phyloP scores from a whole-genome alignment of 495 filamentous ascomycete genomes.

The Hypoxylon fuscum region DNA sequence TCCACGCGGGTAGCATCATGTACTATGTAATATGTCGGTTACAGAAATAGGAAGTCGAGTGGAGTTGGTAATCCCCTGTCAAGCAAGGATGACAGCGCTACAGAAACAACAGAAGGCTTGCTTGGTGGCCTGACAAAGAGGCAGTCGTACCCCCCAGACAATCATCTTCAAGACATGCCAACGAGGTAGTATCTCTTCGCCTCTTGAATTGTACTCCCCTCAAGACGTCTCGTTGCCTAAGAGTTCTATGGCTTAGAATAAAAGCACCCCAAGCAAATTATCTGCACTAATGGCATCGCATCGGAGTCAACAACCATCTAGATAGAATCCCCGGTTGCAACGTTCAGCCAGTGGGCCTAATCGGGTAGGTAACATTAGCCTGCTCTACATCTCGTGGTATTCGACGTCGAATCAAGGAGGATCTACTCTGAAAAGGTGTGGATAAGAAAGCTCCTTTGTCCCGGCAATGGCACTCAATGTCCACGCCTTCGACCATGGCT shows the following conservation, averaged over 20 bases:
- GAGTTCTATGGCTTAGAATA: no score
- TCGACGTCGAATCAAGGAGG: constrained; percentile 4
- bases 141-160: no score
- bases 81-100: constrained; percentile 7
- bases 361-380: constrained; percentile 32
- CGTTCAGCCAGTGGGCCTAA: constrained; percentile 12
- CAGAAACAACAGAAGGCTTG: background rate
- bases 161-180: no score
- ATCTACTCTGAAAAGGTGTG: constrained; percentile 11
- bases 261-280: background rate
- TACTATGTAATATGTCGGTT: constrained; percentile 10
- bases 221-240: no score
- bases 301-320: constrained; percentile 26
- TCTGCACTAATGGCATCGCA: constrained; percentile 1
- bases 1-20: background rate
- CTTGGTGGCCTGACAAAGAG: constrained; percentile 12
- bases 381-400: constrained; percentile 17
- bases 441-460: constrained; percentile 13
- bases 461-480: constrained; percentile 1
- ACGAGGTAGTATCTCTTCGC: no score
- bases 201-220: no score
- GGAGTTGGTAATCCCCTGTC: constrained; percentile 13
- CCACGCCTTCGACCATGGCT: background rate
- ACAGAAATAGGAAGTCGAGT: constrained; percentile 19
- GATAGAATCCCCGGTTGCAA: constrained; percentile 18